Evolutionary conservation across 805 yeast genomes (phyloP).

Genomic region (Pichia eremophila): DNA sequence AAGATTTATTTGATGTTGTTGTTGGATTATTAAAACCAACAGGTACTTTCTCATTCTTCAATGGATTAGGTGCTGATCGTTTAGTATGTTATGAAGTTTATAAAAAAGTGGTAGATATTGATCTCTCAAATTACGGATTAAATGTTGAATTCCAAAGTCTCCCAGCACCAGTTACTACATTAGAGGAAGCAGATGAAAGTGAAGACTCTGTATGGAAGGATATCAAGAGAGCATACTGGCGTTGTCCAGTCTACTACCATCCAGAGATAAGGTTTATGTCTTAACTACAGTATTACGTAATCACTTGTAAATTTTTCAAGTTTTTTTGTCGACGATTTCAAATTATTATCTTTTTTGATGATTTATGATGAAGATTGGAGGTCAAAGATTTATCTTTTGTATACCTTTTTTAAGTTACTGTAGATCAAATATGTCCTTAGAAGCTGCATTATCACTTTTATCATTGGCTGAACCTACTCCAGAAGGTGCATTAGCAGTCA

Average conservation of each 20-base stretch:
- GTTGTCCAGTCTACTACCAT: constrained; percentile 58
- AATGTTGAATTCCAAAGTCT: constrained; percentile 45
- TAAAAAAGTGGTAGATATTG: constrained; percentile 70
- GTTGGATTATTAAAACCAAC: constrained; percentile 76
- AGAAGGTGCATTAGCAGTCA: constrained; percentile 47
- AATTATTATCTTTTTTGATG: background rate
- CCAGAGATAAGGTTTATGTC: constrained; percentile 44
- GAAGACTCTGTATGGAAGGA: constrained; percentile 48
- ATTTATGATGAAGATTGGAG: background rate
- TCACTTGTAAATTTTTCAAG: background rate
- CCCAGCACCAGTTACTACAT: constrained; percentile 35
- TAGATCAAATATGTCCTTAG: constrained; percentile 44
- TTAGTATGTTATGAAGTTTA: constrained; percentile 75
- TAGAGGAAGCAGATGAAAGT: constrained; percentile 24
- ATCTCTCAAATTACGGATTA: constrained; percentile 72
- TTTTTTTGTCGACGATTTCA: background rate
- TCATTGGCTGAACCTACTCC: constrained; percentile 48
- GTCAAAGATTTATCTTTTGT: too few relatives aligned
- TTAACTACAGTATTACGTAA: background rate
- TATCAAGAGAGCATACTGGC: constrained; percentile 57
- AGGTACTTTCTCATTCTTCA: constrained; percentile 85
- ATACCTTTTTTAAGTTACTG: background rate
- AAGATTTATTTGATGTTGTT: constrained; percentile 59
- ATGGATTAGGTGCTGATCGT: constrained; percentile 81
- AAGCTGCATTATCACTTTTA: constrained; percentile 56